Base-by-base conservation (phyloP, 441 rosid species). In the Populus tomentosa region DNA sequence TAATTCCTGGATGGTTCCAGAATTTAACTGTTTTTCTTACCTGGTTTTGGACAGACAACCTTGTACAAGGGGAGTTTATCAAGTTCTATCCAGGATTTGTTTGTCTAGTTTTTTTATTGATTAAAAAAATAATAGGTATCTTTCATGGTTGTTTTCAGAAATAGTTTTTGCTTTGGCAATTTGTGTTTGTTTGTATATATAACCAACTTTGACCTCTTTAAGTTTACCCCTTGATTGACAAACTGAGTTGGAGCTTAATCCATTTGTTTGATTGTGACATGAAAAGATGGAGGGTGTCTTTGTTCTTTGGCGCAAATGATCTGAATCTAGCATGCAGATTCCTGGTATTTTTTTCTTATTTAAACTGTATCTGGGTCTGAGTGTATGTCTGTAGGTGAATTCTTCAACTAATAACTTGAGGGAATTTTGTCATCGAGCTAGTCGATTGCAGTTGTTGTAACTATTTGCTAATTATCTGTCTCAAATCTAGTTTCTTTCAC, bases 181-280 rank as follows among this genome's bases (percentile, higher is more conserved):
- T 71, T 78, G 80, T 77, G 77, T 74, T 67, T 84, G 81, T 84
- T 53, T 75, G 56, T 71, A 64, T 77, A 32, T 40, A 11, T 72
- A 20, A 32, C 26, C 21, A 40, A 42, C 77, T 67, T 21, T 71
- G 3, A 18, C 68, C 36, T 21, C 33, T 40, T 10, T 23, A 26
- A 67, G 40, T 67, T 21, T 72, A 53, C 38, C 46, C 64, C 35
- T 56, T 3, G 40, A 73, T 78, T 76, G 4, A 24, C 46, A 74
- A 61, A 73, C 28, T 10, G 50, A 64, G 24, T 65, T 65, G 40
- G 30, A 72, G 11, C 16, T 53, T 46, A 50, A 50, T 21, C 28
- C 63, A 20, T 9, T 71, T 40, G 14, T 53, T 75, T 40, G 70
- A 35, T 75, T 56, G 26, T 75, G 67, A 69, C 67, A 26, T 72